Conservation (phyloP, 2,329 filamentous ascomycete genomes). For the Alternaria hordeiaustralica region DNA sequence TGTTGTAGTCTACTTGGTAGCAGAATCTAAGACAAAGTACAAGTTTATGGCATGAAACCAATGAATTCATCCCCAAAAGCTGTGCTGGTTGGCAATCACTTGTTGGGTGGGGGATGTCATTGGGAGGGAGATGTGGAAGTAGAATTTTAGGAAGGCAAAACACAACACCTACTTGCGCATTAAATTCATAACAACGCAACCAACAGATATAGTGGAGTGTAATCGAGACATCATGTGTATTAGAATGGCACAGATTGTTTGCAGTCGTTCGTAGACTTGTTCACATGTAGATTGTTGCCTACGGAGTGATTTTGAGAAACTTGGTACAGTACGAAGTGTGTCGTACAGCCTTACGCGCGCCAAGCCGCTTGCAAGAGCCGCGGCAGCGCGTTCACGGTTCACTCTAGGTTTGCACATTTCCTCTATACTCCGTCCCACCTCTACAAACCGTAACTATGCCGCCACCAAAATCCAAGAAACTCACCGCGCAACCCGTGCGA, state of each 20-base stretch:
- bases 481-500: constrained; percentile 88
- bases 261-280: background rate
- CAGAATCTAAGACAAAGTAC: background rate
- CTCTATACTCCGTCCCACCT: background rate
- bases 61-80: background rate
- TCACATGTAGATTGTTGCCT: background rate
- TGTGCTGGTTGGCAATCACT: background rate
- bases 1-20: background rate
- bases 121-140: fast-evolving
- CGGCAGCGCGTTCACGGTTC: constrained; percentile 5
- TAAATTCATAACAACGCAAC: background rate
- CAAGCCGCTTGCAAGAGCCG: constrained; percentile 16
- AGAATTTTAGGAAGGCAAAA: background rate
- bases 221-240: background rate
- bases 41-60: background rate
- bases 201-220: background rate
- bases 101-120: background rate
- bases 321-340: background rate
- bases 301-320: background rate
- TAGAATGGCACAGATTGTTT: background rate
- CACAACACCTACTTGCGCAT: background rate
- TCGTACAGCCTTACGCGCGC: constrained; percentile 5
- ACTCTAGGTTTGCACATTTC: background rate
- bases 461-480: constrained; percentile 68
- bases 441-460: constrained; percentile 54